phyloP scores from a whole-genome alignment of 2,329 filamentous ascomycete genomes.

The Paecilomyces fulvus region DNA sequence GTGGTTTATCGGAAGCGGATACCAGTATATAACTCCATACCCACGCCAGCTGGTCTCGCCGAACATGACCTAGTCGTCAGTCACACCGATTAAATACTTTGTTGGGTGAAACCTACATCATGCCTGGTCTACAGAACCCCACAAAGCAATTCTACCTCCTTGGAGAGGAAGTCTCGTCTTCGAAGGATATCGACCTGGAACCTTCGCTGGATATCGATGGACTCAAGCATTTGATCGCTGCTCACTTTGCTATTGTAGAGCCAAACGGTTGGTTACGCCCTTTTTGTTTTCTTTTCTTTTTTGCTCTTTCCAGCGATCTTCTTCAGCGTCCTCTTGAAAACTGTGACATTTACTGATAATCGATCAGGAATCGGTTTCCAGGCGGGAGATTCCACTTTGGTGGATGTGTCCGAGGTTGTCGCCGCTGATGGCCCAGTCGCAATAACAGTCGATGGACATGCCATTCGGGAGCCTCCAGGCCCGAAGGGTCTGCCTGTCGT shows the following conservation, averaged over 20 bases:
- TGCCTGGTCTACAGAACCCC: not conserved
- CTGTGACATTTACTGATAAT: not conserved
- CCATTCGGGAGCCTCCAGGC: constrained; percentile 10
- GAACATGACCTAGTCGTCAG: not conserved
- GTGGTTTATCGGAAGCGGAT: not conserved
- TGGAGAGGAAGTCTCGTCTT: not conserved
- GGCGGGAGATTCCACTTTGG: constrained; percentile 3
- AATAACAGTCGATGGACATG: constrained; percentile 19
- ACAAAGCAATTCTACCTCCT: not conserved
- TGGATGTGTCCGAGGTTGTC: constrained; percentile 11
- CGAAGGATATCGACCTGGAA: constrained; percentile 9
- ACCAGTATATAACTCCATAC: not conserved
- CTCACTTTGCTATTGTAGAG: constrained; percentile 23
- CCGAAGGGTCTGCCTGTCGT: constrained; percentile 28
- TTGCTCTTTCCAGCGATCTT: not conserved
- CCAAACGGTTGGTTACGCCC: constrained; percentile 16
- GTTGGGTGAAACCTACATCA: not conserved
- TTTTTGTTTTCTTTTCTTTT: not conserved
- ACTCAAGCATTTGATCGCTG: constrained; percentile 15
- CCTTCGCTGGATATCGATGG: constrained; percentile 10
- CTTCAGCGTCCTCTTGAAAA: not conserved
- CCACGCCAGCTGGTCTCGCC: not conserved
- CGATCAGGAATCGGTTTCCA: constrained; percentile 15
- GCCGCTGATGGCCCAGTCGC: constrained; percentile 9
- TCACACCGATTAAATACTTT: not conserved